Percentiles rank a stretch among this genome's conserved stretches.
These are phyloP conservation scores for Candida michaelii DNA, from an alignment of 805 yeast species.

Conservation along the genomic window DNA sequence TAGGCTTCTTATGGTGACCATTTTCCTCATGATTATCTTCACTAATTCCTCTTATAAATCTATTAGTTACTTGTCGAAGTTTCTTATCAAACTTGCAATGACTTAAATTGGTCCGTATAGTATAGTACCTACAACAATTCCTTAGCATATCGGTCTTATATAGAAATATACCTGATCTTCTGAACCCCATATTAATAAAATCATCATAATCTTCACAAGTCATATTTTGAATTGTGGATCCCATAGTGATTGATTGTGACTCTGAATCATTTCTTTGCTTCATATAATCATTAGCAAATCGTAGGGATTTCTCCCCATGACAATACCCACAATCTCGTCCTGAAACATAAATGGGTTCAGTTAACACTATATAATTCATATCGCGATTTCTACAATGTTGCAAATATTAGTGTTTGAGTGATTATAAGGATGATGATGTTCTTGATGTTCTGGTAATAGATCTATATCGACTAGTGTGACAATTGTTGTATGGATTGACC, in stretches of 20 bases:
- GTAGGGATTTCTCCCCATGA: conserved; percentile 42
- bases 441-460: too few relatives aligned
- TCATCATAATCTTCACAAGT: conserved; percentile 56
- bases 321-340: conserved; percentile 73
- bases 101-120: conserved; percentile 62
- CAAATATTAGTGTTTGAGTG: too few relatives aligned
- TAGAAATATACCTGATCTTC: conserved; percentile 73
- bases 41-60: conserved; percentile 48
- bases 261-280: conserved; percentile 11
- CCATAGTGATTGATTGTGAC: conserved; percentile 29
- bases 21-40: conserved; percentile 10
- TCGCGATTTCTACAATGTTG: neutral
- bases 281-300: conserved; percentile 36
- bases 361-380: conserved; percentile 24
- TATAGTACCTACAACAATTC: conserved; percentile 76
- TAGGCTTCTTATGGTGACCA: neutral
- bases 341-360: conserved; percentile 45
- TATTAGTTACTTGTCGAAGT: conserved; percentile 61
- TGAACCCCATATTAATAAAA: conserved; percentile 69
- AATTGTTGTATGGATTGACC: too few relatives aligned
- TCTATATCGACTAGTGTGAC: too few relatives aligned
- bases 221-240: conserved; percentile 45
- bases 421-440: too few relatives aligned
- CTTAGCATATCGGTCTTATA: conserved; percentile 66
- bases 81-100: conserved; percentile 58